phyloP scores from a whole-genome alignment of 2,329 filamentous ascomycete species.

The Cladosporium colombiae region DNA sequence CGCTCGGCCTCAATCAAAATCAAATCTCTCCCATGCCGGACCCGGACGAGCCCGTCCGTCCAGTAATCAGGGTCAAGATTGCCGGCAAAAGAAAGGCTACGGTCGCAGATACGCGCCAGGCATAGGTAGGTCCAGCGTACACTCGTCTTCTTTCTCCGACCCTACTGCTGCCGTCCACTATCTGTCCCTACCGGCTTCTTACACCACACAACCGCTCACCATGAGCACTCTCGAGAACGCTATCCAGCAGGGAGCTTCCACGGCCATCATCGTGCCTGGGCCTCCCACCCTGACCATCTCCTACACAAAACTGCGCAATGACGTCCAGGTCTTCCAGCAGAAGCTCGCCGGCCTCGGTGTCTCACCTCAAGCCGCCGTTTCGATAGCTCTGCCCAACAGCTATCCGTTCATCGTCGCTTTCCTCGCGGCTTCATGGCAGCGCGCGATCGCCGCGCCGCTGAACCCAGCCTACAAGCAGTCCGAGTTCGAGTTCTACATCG shows the following conservation, averaged over 20 bases:
- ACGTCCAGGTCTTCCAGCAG: slow-evolving; percentile 71
- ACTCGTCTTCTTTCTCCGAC: neutral
- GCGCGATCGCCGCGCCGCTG: slow-evolving; percentile 79
- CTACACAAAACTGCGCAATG: slow-evolving; percentile 65
- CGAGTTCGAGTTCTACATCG: slow-evolving; percentile 90
- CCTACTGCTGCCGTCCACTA: neutral
- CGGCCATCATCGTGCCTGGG: slow-evolving; percentile 73
- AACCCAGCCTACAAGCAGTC: slow-evolving; percentile 87
- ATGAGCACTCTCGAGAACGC: slow-evolving; percentile 62
- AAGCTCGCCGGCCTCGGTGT: slow-evolving; percentile 77
- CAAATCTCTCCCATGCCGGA: neutral
- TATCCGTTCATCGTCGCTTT: slow-evolving; percentile 89
- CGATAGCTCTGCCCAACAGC: slow-evolving; percentile 79
- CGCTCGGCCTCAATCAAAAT: neutral
- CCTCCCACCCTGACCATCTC: slow-evolving; percentile 67
- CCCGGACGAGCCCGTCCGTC: slow-evolving; percentile 10
- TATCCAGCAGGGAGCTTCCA: slow-evolving; percentile 55
- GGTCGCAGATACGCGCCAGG: neutral
- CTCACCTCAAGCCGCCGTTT: slow-evolving; percentile 68
- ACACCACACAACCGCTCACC: slow-evolving; percentile 21
- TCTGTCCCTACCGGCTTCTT: neutral
- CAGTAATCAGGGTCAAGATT: neutral
- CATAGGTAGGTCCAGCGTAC: slow-evolving; percentile 2
- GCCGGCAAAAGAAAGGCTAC: neutral
- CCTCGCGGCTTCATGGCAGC: slow-evolving; percentile 81